Evolutionary conservation across 2,329 filamentous ascomycete species (phyloP), one percentile per base, ranked within the genome.

Genomic region (Aspergillus ochraceus): DNA sequence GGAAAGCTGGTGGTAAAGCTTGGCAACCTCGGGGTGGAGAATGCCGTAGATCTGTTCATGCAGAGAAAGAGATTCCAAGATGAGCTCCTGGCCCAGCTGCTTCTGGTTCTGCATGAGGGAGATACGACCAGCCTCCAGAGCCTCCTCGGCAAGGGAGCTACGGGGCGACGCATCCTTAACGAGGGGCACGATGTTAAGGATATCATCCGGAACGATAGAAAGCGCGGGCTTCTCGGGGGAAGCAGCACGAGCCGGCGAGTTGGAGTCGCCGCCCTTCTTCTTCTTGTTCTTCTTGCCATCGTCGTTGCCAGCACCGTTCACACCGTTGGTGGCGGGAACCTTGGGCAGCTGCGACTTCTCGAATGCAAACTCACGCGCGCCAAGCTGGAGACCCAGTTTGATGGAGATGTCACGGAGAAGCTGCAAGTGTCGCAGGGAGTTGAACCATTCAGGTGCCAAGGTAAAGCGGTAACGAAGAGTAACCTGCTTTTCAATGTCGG

Each of bases 21-120:
- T 88, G 51, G 94, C 95, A 60, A 98, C 94, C 78, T 99, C 95
- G 1, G 95, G 93, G 74, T 99, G 95, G 26, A 99, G 84, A 59
- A 98, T 96, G 61, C 95, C 95, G 71, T 99, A 99, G 67, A 99
- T 98, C 77, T 99, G 95, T 82, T 99, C 95, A 71, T 99, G 94
- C 49, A 99, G 82, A 50, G 95, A 97, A 61, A 99, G 81, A 42
- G 93, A 97, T 77, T 99, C 95, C n/a, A 98, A 81, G 30, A 99
- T 85, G 58, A 99, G 85, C 77, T 99, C 95, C 77, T 97, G 93
- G 46, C 95, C 95, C 50, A 99, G 86, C 78, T 97, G 95, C 80
- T 91, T 94, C 81, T 99, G 92, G 74, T 91, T 90, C 74, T 98
- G 94, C 69, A 95, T 87, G 62, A 99, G 88, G n/a, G 94, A 97